Percentiles rank a stretch among this genome's conserved stretches.
Evolutionary conservation across 2,329 filamentous ascomycete species (phyloP).

Genomic region (Colletotrichum cereale): DNA sequence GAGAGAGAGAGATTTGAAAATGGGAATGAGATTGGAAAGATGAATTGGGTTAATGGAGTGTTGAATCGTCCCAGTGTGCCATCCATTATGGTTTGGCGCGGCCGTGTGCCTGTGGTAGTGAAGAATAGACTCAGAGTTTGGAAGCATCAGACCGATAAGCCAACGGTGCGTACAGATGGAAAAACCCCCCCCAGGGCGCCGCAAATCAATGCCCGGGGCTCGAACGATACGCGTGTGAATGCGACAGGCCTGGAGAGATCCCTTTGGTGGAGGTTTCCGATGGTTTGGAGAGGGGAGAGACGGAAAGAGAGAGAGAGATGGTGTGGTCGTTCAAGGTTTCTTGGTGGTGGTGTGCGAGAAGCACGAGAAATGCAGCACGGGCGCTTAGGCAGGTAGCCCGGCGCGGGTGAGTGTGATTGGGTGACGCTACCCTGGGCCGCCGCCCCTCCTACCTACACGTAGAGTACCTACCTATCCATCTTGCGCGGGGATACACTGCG

Average conservation of each 20-base stretch:
- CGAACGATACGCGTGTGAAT: background rate
- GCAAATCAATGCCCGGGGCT: background rate
- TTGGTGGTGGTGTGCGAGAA: background rate
- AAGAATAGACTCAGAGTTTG: background rate
- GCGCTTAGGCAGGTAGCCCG: constrained; percentile 6
- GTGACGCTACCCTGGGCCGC: background rate
- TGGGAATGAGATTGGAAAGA: background rate
- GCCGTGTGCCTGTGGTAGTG: background rate
- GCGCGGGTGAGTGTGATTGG: constrained; percentile 12
- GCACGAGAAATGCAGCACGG: constrained; percentile 8
- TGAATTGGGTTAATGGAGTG: too few species aligned
- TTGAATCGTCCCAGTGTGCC: background rate
- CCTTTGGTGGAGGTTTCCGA: background rate
- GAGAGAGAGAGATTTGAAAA: too few species aligned
- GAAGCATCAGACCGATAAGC: background rate
- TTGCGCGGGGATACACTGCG: background rate
- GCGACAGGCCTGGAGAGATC: background rate
- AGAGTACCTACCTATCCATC: background rate
- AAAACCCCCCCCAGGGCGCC: background rate
- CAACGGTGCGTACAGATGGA: constrained; percentile 1
- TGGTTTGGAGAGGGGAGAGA: background rate
- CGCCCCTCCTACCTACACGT: background rate
- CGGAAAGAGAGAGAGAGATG: background rate
- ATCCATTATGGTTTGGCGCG: background rate
- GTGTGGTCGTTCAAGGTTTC: constrained; percentile 6